Conservation (phyloP, 495 filamentous ascomycete genomes). For the Eremomyces bilateralis region DNA sequence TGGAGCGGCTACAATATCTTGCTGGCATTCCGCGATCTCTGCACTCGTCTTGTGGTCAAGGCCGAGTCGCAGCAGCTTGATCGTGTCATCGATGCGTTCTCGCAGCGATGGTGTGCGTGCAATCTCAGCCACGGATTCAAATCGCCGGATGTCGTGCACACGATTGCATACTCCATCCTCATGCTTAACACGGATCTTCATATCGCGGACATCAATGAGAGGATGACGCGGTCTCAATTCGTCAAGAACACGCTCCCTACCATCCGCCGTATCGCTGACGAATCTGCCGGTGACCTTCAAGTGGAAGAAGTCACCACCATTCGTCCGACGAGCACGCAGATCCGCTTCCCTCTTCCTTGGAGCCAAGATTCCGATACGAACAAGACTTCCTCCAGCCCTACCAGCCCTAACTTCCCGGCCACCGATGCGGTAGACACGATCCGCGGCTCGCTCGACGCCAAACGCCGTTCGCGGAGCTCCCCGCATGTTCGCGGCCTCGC, state of each 20-base stretch:
- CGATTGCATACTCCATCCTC: conserved; percentile 88
- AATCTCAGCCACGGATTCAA: conserved; percentile 89
- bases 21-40: conserved; percentile 55
- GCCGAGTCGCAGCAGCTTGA: conserved; percentile 96
- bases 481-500: conserved; percentile 13
- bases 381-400: conserved; percentile 17
- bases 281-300: conserved; percentile 43
- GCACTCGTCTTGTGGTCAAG: conserved; percentile 59
- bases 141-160: conserved; percentile 71
- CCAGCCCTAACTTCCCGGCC: conserved; percentile 7
- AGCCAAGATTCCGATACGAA: conserved; percentile 17
- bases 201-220: conserved; percentile 77
- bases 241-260: conserved; percentile 93
- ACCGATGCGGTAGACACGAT: conserved; percentile 7
- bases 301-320: conserved; percentile 45
- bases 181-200: conserved; percentile 94
- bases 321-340: conserved; percentile 24
- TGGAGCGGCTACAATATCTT: conserved; percentile 70
- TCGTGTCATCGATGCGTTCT: conserved; percentile 73
- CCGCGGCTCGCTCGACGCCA: conserved; percentile 15
- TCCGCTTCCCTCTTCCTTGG: conserved; percentile 18
- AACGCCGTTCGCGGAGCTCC: conserved; percentile 16
- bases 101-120: conserved; percentile 78
- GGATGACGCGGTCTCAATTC: conserved; percentile 88
- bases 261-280: conserved; percentile 50